These are phyloP conservation scores for Tetrahymena thermophila DNA, from an alignment of 73 alveolate species.

Conservation along the genomic window DNA sequence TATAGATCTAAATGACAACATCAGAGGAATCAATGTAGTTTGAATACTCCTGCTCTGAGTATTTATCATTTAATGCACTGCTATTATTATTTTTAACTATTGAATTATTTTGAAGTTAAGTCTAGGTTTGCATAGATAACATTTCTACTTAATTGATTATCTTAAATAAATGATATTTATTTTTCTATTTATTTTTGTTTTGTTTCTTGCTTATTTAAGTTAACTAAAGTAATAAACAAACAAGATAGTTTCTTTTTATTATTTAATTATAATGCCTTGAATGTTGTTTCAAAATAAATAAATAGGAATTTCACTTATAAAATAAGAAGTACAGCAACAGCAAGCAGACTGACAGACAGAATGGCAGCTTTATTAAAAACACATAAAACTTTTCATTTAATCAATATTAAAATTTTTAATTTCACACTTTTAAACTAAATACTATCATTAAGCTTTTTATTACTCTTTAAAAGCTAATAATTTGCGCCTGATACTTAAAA, in stretches of 20 bases:
- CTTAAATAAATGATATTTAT: not conserved
- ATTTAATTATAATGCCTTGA: not conserved
- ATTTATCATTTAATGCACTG: not conserved
- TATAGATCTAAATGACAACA: slow-evolving; percentile 26
- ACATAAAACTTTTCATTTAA: not conserved
- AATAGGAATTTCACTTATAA: not conserved
- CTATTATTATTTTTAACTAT: not conserved
- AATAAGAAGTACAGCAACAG: not conserved
- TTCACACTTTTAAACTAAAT: not conserved
- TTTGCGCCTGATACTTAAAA: not conserved
- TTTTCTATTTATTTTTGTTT: not conserved
- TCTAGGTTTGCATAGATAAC: not conserved
- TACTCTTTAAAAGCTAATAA: not conserved
- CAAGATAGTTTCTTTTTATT: not conserved
- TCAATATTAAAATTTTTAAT: not conserved
- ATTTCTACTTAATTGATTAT: not conserved
- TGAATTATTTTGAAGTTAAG: not conserved
- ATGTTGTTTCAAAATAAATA: not conserved
- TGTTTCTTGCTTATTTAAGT: not conserved
- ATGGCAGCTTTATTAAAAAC: not conserved
- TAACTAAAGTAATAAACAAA: not conserved
- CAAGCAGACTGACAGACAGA: not conserved
- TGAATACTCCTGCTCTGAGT: not conserved
- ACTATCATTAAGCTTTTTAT: not conserved
- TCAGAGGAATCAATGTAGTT: slow-evolving; percentile 32